Percentiles rank a stretch among this genome's conserved stretches.
Evolutionary conservation across 305 asterid genomes (phyloP).

Genomic region (Solanum chacoense): DNA sequence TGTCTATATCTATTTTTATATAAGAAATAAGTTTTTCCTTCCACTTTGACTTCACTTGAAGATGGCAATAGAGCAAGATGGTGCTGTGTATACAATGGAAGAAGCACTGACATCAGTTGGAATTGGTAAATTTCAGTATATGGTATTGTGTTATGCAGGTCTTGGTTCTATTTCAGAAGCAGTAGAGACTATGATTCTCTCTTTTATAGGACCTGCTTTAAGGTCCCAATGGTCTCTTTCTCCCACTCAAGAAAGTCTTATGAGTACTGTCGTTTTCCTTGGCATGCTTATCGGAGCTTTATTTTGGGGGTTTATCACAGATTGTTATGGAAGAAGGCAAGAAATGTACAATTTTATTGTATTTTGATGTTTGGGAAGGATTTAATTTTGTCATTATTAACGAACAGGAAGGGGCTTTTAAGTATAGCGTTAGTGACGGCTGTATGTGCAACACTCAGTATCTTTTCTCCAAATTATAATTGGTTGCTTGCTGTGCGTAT

Average conservation of each 20-base stretch:
- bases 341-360: neutral
- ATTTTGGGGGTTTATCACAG: constrained; percentile 61
- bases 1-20: neutral
- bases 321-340: constrained; percentile 57
- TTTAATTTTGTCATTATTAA: too few relatives aligned
- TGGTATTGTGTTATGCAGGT: constrained; percentile 56
- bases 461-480: constrained; percentile 54
- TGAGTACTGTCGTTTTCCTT: constrained; percentile 56
- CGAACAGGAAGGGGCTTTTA: constrained; percentile 56
- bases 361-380: neutral
- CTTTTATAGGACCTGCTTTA: constrained; percentile 70
- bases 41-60: neutral
- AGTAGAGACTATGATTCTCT: constrained; percentile 70
- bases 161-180: constrained; percentile 64
- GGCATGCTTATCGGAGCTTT: constrained; percentile 73
- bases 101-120: constrained; percentile 53
- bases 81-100: constrained; percentile 34
- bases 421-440: constrained; percentile 45
- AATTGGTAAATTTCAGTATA: constrained; percentile 54
- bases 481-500: constrained; percentile 39
- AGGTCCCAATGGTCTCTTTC: constrained; percentile 57
- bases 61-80: neutral
- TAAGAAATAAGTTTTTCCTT: neutral
- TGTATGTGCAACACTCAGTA: constrained; percentile 41
- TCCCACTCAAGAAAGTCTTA: constrained; percentile 47